Base-by-base conservation (phyloP, 176 grass and related monocot genomes). In the Paspalum notatum region DNA sequence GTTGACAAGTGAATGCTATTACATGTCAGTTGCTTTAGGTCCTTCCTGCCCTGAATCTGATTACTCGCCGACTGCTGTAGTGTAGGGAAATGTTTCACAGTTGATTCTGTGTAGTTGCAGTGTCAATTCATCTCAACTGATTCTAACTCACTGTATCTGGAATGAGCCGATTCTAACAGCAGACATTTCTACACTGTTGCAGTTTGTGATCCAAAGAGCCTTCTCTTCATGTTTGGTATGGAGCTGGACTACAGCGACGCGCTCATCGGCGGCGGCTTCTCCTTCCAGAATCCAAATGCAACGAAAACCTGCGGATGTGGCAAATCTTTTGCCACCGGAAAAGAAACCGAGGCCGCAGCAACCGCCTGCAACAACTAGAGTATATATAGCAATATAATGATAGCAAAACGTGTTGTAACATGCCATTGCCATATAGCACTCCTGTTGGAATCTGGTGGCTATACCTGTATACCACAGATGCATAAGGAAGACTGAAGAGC, bases 151-250 rank as follows among this genome's bases (percentile, higher is more conserved):
- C 17, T 12, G 5, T 77, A 10, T 47, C 37, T 39, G 5, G 51
- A 79, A 27, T 4, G 9, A 68, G 60, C 50, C 13, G 21, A 24
- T 58, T 77, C 17, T 85, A 58, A 82, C 7, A 1, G 13, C 0
- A 26, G 1, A 0, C 32, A 18, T 5, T 62, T 66, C 5, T 53
- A 0, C 25, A 22, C 2, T 61, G 74, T 38, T 91, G 72, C 85
- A 95, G 96, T 99, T 9, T 99, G 92, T 2, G 96, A 95, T 41
- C 92, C 96, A 12, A 99, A 99, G 72, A 95, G 96, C 73, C 92
- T 99, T 46, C 92, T 99, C 7, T 99, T 99, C 86, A 88, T 99
- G 79, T 99, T 84, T 63, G 96, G 92, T 27, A 99, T 99, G 96
- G 85, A 99, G 71, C 82, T 99, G 56, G 96, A 99, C 84, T 99